Evolutionary conservation across 1,139 yeast genomes (phyloP).

Genomic region (Hemisphaericaspora subhashii): DNA sequence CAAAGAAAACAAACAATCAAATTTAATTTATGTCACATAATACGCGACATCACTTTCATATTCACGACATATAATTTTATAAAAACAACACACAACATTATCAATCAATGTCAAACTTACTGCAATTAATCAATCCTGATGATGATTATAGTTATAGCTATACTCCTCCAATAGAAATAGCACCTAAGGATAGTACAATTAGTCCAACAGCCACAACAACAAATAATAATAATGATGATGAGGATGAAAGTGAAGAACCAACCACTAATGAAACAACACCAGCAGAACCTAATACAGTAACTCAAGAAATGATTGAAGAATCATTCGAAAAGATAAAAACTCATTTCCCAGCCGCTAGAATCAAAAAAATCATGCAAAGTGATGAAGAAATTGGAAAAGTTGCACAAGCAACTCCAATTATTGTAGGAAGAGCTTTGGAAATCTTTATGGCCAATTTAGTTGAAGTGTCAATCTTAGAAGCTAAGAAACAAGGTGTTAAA

Average conservation of each 20-base stretch:
- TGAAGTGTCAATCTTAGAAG: conserved; percentile 78
- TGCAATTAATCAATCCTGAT: conserved; percentile 16
- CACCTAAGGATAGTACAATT: conserved; percentile 1
- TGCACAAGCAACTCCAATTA: conserved; percentile 97
- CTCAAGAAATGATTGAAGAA: conserved; percentile 31
- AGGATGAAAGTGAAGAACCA: not conserved
- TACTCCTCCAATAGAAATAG: conserved; percentile 3
- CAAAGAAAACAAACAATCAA: too few species aligned
- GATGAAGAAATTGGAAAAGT: conserved; percentile 99
- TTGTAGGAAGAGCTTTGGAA: conserved; percentile 93
- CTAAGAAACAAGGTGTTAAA: conserved; percentile 72
- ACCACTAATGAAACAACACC: not conserved
- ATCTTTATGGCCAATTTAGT: conserved; percentile 88
- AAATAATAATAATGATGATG: not conserved
- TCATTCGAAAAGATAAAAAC: conserved; percentile 69
- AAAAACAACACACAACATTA: not conserved
- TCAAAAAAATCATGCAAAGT: conserved; percentile 94
- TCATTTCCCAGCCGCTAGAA: conserved; percentile 95
- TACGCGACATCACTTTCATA: conserved; percentile 3
- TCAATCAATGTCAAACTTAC: conserved; percentile 15
- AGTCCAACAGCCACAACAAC: not conserved
- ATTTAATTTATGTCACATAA: conserved; percentile 1
- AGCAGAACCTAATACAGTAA: conserved; percentile 15
- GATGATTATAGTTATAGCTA: conserved; percentile 12
- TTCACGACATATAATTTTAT: conserved; percentile 2